phyloP scores from a whole-genome alignment of 2,329 filamentous ascomycete species.

The Sporothrix curviconia region DNA sequence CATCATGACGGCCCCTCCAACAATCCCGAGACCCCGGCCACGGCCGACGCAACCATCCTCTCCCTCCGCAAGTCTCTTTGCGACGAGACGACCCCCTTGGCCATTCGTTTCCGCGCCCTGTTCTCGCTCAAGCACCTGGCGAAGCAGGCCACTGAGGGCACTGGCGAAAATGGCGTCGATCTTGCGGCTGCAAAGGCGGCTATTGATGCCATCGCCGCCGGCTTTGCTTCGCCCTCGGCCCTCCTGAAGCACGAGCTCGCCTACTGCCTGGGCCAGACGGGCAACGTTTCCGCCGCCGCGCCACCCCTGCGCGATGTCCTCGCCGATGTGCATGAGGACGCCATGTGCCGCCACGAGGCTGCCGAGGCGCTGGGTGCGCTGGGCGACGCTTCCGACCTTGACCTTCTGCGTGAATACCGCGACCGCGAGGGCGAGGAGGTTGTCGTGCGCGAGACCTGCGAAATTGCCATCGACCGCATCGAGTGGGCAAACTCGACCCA shows the following conservation, averaged over 20 bases:
- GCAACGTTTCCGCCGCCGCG: conserved; percentile 62
- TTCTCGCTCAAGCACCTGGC: conserved; percentile 97
- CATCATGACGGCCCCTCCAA: conserved; percentile 24
- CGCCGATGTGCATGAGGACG: conserved; percentile 72
- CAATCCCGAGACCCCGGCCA: conserved; percentile 13
- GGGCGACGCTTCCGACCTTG: conserved; percentile 66
- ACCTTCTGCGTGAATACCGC: conserved; percentile 64
- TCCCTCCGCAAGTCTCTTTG: conserved; percentile 69
- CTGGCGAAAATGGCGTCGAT: conserved; percentile 32
- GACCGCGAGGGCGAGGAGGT: conserved; percentile 70
- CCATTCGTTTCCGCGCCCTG: conserved; percentile 86
- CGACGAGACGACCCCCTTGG: conserved; percentile 74
- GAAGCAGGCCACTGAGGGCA: conserved; percentile 38
- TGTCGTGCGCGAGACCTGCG: conserved; percentile 89
- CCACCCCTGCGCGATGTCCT: conserved; percentile 67
- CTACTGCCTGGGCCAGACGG: conserved; percentile 91
- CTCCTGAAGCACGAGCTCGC: conserved; percentile 94
- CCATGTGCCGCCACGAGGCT: conserved; percentile 94
- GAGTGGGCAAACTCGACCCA: conserved; percentile 80
- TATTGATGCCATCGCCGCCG: conserved; percentile 79
- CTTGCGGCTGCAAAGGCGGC: conserved; percentile 44
- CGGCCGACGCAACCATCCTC: conserved; percentile 41
- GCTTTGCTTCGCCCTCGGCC: conserved; percentile 75
- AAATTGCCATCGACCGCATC: conserved; percentile 91
- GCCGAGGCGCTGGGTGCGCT: conserved; percentile 90